These are phyloP conservation scores for Knufia fluminis DNA, from an alignment of 2,329 filamentous ascomycete species.

Conservation along the genomic window DNA sequence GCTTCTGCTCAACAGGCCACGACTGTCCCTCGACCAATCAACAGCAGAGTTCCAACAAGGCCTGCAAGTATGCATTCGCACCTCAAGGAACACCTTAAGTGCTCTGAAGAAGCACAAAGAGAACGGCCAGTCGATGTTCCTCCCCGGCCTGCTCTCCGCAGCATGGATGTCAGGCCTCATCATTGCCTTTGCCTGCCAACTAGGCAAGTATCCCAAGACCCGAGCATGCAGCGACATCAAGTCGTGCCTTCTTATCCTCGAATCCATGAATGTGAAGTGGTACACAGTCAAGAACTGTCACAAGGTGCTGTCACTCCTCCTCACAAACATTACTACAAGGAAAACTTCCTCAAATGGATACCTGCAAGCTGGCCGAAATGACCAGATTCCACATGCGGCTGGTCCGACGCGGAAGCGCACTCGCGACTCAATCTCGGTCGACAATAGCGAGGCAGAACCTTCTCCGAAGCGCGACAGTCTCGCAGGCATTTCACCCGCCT, in stretches of 20 bases:
- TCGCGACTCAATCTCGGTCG: constrained; percentile 13
- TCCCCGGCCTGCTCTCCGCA: constrained; percentile 32
- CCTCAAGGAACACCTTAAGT: constrained; percentile 31
- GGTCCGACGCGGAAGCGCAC: constrained; percentile 10
- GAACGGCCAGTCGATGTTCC: constrained; percentile 30
- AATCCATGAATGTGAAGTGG: constrained; percentile 31
- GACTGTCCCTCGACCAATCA: constrained; percentile 30
- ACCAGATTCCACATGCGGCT: constrained; percentile 15
- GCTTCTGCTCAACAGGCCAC: constrained; percentile 32
- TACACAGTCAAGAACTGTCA: constrained; percentile 34
- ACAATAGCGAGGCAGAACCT: constrained; percentile 8
- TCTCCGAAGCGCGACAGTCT: constrained; percentile 9
- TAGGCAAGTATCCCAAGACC: constrained; percentile 30
- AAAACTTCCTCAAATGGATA: constrained; percentile 20
- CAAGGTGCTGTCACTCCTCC: constrained; percentile 28
- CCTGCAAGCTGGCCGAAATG: constrained; percentile 9
- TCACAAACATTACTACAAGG: constrained; percentile 26
- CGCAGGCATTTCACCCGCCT: background rate
- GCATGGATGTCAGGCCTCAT: constrained; percentile 35
- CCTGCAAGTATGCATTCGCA: constrained; percentile 33
- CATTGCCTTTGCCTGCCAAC: constrained; percentile 33
- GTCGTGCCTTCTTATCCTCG: constrained; percentile 27
- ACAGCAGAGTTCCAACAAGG: constrained; percentile 34
- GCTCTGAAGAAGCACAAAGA: constrained; percentile 28
- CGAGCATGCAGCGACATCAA: constrained; percentile 32